Base-by-base conservation (phyloP, 257 asterid genomes). In the Cynanchum wilfordii region DNA sequence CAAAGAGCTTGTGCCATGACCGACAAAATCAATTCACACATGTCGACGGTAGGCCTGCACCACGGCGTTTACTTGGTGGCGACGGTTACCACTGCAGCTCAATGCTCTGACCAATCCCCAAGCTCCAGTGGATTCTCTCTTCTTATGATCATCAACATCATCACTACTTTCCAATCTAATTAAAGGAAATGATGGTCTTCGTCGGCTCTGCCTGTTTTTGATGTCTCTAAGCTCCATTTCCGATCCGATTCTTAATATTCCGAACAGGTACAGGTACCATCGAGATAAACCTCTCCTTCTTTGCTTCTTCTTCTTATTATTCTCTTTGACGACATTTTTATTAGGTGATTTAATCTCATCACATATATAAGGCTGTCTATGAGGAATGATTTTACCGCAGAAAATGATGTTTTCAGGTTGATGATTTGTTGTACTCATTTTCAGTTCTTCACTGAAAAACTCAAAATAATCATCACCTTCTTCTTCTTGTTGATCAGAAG, bases 381-480 rank as follows among this genome's bases (percentile, higher is more conserved):
- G 57, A 65, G 90, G 76, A 74, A 90, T 82, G 66, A 83, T 69
- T 57, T 87, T 91, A 1, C 95, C 96, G 12, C 95, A 89, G 82
- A 89, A 91, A 81, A 91, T 63, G 73, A 92, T 83, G 80, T 75
- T 84, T 58, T 87, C 88, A 0, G 52, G 57, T 25, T 27, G 66
- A 60, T 33, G 10, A 63, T 77, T 19, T 78, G 3, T 38, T 74
- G 75, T 36, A 67, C 29, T 10, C 68, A 33, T 36, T 29, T 78
- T 69, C 64, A 36, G 49, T 68, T 81, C 82, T 58, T 77, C 79
- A 67, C 81, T 76, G 60, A 65, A 76, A 69, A 85, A 85, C 79
- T 84, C 87, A 40, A 83, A 83, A 20, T 54, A 73, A 20, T 63
- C 73, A 0, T 81, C 75, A 8, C 55, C 75, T 3, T 81, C 73